A percentile compares a stretch with the other conserved stretches of the same genome.
phyloP scores from a whole-genome alignment of 2,329 filamentous ascomycete species.

The Ophiosphaerella korrae region DNA sequence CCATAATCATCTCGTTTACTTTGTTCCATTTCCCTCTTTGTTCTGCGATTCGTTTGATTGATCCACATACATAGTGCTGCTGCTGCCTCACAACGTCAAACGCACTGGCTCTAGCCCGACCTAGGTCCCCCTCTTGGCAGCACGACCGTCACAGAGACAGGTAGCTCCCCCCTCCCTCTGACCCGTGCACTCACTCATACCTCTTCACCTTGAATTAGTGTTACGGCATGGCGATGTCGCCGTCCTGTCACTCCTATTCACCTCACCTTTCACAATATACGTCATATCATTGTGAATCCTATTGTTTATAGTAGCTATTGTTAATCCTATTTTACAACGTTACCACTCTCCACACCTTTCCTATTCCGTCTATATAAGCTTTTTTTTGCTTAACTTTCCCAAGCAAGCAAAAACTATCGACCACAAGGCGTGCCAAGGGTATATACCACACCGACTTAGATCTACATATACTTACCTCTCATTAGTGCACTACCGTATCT shows the following conservation, averaged over 20 bases:
- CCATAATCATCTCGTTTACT: too few species aligned
- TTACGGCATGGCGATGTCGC: not conserved
- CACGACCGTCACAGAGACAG: not conserved
- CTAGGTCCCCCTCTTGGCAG: not conserved
- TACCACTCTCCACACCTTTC: not conserved
- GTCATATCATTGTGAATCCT: conserved; percentile 29
- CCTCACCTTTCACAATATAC: conserved; percentile 13
- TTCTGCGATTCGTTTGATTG: not conserved
- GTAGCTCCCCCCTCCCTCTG: too few species aligned
- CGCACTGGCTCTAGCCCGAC: too few species aligned
- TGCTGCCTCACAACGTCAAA: too few species aligned
- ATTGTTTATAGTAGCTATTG: conserved; percentile 11
- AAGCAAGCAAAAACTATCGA: conserved; percentile 9
- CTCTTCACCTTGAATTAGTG: conserved; percentile 13
- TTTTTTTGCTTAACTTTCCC: conserved; percentile 6
- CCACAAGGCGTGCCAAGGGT: conserved; percentile 11
- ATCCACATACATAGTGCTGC: too few species aligned
- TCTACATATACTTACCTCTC: not conserved
- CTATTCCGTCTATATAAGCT: not conserved
- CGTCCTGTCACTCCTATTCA: conserved; percentile 24
- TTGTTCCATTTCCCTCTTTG: not conserved
- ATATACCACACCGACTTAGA: not conserved
- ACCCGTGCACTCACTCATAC: not conserved
- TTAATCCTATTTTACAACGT: conserved; percentile 12
- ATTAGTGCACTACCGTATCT: conserved; percentile 7